Evolutionary conservation across 805 yeast species (phyloP), one percentile per base, ranked within the genome.

Genomic region (Candida vartiovaarae): DNA sequence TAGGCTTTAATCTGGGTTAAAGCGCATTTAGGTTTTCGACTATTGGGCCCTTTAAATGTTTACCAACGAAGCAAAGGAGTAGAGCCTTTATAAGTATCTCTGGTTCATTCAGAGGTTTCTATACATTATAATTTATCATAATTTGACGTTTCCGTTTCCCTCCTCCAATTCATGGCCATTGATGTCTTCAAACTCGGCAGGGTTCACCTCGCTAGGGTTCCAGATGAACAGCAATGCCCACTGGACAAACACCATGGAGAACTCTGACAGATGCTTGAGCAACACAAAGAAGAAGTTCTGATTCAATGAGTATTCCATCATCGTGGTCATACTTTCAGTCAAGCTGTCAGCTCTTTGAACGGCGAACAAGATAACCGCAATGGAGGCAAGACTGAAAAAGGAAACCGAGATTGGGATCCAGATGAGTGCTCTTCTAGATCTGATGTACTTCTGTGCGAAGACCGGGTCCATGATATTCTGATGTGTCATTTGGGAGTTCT

Each of bases 391-490:
- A 28, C 9, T 44, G 31, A 8, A 34, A 4, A 31, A 33, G 10
- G 10, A 25, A 6, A 6, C 41, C 36, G 20, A 11, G 4, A 49
- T 32, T 6, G 53, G 53, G 23, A 47, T 44, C 40, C 41, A 40
- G 34, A 47, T 6, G 8, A 38, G 35, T 10, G 33, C 33, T 15
- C 36, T 44, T 32, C 43, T 40, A 1, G 50, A 44, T 8, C 30
- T 40, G 3, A 29, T 5, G 29, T 44, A 49, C 38, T 49, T 49
- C 10, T 40, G 42, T 4, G 43, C 38, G 34, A 46, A 49, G 4
- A 49, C 39, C 4, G 50, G 50, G 32, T 49, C 53, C 26, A 47
- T 25, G 41, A 49, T 49, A 28, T 49, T 50, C 11, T 39, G 34
- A 23, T 44, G 43, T 4, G 50, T 41, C 28, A 42, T 39, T 33